A percentile compares a stretch with the other conserved stretches of the same genome.
Conservation (phyloP, 2,329 filamentous ascomycete species). For the Neobulgaria alba region DNA sequence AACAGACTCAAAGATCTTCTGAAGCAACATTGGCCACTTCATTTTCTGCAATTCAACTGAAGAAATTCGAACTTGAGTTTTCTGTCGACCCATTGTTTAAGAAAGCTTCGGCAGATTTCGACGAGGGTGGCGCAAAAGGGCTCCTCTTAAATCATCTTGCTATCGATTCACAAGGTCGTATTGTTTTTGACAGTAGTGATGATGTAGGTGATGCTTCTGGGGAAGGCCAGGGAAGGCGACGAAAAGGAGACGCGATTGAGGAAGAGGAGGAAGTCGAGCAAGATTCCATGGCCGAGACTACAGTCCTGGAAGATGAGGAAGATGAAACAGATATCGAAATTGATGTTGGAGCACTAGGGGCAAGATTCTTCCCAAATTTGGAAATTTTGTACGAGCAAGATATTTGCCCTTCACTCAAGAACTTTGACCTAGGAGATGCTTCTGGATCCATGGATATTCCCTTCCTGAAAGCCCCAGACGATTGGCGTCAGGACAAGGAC, state of each 20-base stretch:
- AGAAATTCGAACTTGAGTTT: slow-evolving; percentile 97
- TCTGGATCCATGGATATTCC: slow-evolving; percentile 82
- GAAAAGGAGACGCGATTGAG: slow-evolving; percentile 57
- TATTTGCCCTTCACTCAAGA: slow-evolving; percentile 90
- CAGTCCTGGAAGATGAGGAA: slow-evolving; percentile 36
- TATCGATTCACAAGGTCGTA: slow-evolving; percentile 83
- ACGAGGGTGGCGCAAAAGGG: slow-evolving; percentile 94
- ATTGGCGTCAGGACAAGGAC: slow-evolving; percentile 67
- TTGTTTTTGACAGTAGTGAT: slow-evolving; percentile 97
- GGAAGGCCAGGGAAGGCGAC: slow-evolving; percentile 22
- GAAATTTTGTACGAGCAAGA: slow-evolving; percentile 72
- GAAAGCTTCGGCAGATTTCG: slow-evolving; percentile 95
- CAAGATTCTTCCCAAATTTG: slow-evolving; percentile 81
- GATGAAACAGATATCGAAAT: slow-evolving; percentile 60
- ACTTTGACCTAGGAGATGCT: slow-evolving; percentile 81
- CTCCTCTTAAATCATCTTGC: slow-evolving; percentile 92
- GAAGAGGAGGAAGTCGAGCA: slow-evolving; percentile 34
- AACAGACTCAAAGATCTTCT: slow-evolving; percentile 62
- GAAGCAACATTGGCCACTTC: slow-evolving; percentile 89
- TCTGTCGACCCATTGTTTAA: slow-evolving; percentile 98
- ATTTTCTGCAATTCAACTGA: slow-evolving; percentile 81
- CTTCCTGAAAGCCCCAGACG: slow-evolving; percentile 81
- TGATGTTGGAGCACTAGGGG: slow-evolving; percentile 65
- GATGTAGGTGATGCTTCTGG: slow-evolving; percentile 53
- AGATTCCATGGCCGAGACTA: slow-evolving; percentile 28